Percentiles rank a stretch among this genome's conserved stretches.
Evolutionary conservation across 2,329 filamentous ascomycete genomes (phyloP).

Genomic region (Trichoderma pleuroti): DNA sequence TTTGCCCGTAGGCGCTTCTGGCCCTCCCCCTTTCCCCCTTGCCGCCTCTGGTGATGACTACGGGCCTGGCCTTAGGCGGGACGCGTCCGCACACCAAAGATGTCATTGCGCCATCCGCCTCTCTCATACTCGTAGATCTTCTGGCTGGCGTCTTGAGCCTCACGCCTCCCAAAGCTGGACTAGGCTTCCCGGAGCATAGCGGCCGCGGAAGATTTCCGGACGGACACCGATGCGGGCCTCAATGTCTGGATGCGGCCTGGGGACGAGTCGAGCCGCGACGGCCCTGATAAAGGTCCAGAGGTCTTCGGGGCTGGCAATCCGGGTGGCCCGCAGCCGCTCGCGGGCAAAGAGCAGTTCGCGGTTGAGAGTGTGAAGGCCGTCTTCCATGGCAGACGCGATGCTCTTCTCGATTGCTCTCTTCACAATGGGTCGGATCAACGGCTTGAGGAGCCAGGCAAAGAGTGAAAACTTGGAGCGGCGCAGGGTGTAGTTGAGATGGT

Average conservation of each 20-base stretch:
- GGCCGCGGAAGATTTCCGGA: constrained; percentile 64
- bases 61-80: neutral
- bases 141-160: constrained; percentile 67
- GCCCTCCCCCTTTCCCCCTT: neutral
- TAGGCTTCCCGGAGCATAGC: constrained; percentile 85
- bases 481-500: constrained; percentile 79
- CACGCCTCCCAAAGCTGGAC: constrained; percentile 84
- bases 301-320: constrained; percentile 75
- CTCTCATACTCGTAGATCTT: constrained; percentile 69
- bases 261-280: constrained; percentile 70
- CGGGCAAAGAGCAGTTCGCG: constrained; percentile 82
- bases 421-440: constrained; percentile 75
- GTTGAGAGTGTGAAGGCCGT: constrained; percentile 70
- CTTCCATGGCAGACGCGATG: constrained; percentile 67
- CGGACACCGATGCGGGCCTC: constrained; percentile 70
- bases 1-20: neutral
- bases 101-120: constrained; percentile 77
- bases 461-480: constrained; percentile 72
- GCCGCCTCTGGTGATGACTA: neutral
- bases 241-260: constrained; percentile 70
- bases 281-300: constrained; percentile 79
- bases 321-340: constrained; percentile 79
- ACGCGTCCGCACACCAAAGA: constrained; percentile 56
- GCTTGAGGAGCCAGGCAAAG: constrained; percentile 79
- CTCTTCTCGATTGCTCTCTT: constrained; percentile 76